These are phyloP conservation scores for Ceratocystis papillata DNA, from an alignment of 2,329 filamentous ascomycete genomes.

Conservation along the genomic window DNA sequence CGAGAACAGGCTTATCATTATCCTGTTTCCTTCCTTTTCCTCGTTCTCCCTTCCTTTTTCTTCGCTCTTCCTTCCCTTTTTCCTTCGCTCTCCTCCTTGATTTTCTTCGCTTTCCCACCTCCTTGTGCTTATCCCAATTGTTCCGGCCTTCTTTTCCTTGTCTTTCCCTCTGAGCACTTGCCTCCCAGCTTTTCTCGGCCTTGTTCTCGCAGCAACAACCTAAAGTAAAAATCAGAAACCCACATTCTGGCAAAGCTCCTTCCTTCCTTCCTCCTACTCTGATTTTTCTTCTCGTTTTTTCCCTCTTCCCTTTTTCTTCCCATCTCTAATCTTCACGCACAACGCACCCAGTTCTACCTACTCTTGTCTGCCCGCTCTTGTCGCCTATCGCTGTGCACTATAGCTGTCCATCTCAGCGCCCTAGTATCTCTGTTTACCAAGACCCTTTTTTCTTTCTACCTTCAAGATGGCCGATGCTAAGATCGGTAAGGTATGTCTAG, in stretches of 20 bases:
- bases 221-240: slow-evolving; percentile 14
- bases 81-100: neutral
- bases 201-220: slow-evolving; percentile 13
- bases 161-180: neutral
- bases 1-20: neutral
- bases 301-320: slow-evolving; percentile 1
- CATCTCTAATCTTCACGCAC: neutral
- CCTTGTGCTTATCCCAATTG: neutral
- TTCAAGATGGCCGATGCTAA: slow-evolving; percentile 22
- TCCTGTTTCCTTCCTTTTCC: neutral
- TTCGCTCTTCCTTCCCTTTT: neutral
- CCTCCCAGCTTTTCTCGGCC: neutral
- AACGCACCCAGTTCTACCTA: neutral
- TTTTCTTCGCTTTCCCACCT: neutral
- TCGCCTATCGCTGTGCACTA: neutral
- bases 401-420: neutral
- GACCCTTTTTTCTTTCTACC: neutral
- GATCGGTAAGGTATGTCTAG: slow-evolving; percentile 20
- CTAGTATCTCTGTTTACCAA: neutral
- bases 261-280: slow-evolving; percentile 1
- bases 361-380: neutral
- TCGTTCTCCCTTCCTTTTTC: neutral
- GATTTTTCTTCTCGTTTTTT: slow-evolving; percentile 6
- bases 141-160: neutral
- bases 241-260: slow-evolving; percentile 15